Base-by-base conservation (phyloP, 2,329 filamentous ascomycete genomes). In the Neofusicoccum cordaticola region DNA sequence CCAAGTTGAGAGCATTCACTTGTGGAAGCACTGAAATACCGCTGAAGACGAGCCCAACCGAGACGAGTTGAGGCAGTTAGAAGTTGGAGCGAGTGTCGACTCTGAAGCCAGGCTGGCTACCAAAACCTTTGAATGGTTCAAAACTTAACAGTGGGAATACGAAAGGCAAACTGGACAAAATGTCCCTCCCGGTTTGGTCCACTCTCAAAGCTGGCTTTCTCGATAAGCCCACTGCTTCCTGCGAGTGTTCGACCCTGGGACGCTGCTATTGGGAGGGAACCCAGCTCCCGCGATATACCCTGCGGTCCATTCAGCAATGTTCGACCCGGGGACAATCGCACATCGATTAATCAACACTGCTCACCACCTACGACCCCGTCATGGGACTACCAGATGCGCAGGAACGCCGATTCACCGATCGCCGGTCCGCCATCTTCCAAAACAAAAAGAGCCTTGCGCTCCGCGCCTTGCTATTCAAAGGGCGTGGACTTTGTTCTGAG, bases 381-480 rank as follows among this genome's bases (percentile, higher is more conserved):
- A 31, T 7, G 27, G 27, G 6, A 31, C 42, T 17, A 17, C 42
- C 13, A 45, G 42, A 17, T 17, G 42, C 42, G 42, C 15, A 45
- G 42, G 42, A 45, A 17, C 42, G 42, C 6, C 27, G 27, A 7
- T 7, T 31, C 27, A 31, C 6, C 27, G 6, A 31, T 7, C 4
- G 6, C 4, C 11, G 9, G 6, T 41, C 12, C 5, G 15, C 39
- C 39, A 9, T n/a, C 22, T 22, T 22, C 11, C 6, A 12, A 56
- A 57, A 57, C 22, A 57, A 57, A 57, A 42, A 57, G 52, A 57
- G 52, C 52, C 39, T 42, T 57, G 52, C 19, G 45, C 52, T 57
- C 37, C 37, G 52, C 52, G 52, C 52, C 52, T 57, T 37, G 52
- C 37, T 13, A 19, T n/a, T 9, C 37, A 22, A 57, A 37, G 52